Evolutionary conservation across 2,329 filamentous ascomycete genomes (phyloP), one percentile per base, ranked within the genome.

Genomic region (Arthrobotrys entomopaga): DNA sequence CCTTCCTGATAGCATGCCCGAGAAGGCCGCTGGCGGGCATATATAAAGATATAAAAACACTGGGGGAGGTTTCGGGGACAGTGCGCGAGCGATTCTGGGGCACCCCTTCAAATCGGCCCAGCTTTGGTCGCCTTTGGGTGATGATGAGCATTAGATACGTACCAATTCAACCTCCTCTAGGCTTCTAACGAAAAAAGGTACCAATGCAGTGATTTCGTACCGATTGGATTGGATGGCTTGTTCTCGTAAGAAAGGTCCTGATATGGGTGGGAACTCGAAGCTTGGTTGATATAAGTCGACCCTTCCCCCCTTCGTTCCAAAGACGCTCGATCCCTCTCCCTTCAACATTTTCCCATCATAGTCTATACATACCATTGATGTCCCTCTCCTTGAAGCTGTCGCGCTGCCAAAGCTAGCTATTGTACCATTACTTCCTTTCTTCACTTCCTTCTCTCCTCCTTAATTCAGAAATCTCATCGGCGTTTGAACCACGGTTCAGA

Each of bases 361-460:
- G 29, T 48, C 26, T 50, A 38, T 29, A 34, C 19, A 24, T 26
- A 22, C 42, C 48, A 50, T 50, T 19, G 6, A 29, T 59, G 19
- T 59, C 11, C 24, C n/a, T 46, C 34, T n/a, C 57, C 46, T 67
- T 46, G 54, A 54, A 69, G 65, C 65, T 61, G 40, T 54, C 65
- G 48, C 49, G 65, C 49, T 46, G 38, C 24, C 29, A 22, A 66
- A 66, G 26, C 29, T 53, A 26, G 50, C 50, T 15, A 8, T n/a
- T 16, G 16, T 60, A 46, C 49, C 49, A 69, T 19, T 29, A 61
- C 53, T 22, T 20, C 42, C 20, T 20, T 40, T 48, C 38, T 26
- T 64, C 66, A 64, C 58, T 66, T 54, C 58, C 59, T 71, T 67
- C 66, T 56, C 74, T 40, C 57, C 20, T 60, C 61, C 61, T 60